Base-by-base conservation (phyloP, 129 eudicot genomes). In the Silybum marianum region DNA sequence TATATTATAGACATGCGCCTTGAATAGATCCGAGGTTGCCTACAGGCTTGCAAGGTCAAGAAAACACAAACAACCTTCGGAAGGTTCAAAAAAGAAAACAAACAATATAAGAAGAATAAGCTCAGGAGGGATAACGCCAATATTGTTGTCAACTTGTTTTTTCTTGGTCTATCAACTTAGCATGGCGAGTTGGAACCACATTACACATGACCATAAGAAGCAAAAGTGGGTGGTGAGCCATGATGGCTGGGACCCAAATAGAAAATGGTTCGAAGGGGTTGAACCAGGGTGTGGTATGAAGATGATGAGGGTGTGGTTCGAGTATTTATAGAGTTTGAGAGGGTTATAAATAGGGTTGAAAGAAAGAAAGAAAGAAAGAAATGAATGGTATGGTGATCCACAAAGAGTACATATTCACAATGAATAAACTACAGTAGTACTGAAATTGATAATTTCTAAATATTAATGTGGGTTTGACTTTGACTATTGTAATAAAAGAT, bases 11-110 rank as follows among this genome's bases (percentile, higher is more conserved):
- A 72, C 63, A 51, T 68, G 34, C 12, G 34, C 34, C 63, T 7
- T 40, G 26, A 51, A 76, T 76, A 23, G 1, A 6, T 4, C 19
- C 11, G n/a, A 72, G 26, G 13, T 12, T 11, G 2, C 3, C 7
- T 2, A 69, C 78, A 87, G 94, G 86, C 94, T 90, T 88, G 94
- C 94, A 90, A 90, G 94, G 94, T 88, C 94, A 90, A 90, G 94
- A 90, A 90, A 90, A 84, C 67, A 44, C 69, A 9, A 26, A 19
- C 54, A 13, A 9, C 36, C 5, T 19, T 14, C n/a, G 16, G 6
- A 75, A 54, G 30, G 86, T 84, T 46, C 13, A 51, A 39, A 39
- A 40, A 46, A 69, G 42, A 42, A 22, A 32, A 74, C 14, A 42
- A 72, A 3, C 18, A 21, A 51, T 48, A 6, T 82, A 66, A 90